Evolutionary conservation across 805 yeast genomes (phyloP).

Genomic region (Yamadazyma phyllophila): DNA sequence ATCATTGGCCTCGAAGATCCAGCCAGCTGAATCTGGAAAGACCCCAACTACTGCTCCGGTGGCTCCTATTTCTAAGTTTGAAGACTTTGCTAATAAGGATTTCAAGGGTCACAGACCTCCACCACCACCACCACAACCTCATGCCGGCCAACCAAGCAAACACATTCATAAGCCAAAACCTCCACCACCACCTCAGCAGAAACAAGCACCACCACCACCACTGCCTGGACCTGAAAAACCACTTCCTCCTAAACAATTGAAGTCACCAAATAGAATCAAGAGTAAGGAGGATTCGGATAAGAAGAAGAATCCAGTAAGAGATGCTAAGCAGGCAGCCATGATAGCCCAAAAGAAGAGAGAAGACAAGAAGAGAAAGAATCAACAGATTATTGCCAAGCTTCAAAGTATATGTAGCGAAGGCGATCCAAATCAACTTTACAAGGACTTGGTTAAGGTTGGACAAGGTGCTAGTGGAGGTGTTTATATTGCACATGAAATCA

Average conservation of each 20-base stretch:
- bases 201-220: slow-evolving; percentile 8
- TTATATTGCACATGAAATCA: slow-evolving; percentile 71
- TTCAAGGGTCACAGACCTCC: slow-evolving; percentile 38
- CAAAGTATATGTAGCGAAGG: slow-evolving; percentile 77
- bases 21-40: slow-evolving; percentile 13
- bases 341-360: slow-evolving; percentile 70
- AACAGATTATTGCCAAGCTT: slow-evolving; percentile 67
- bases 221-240: slow-evolving; percentile 10
- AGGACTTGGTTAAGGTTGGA: slow-evolving; percentile 78
- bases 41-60: slow-evolving; percentile 41
- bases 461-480: slow-evolving; percentile 99
- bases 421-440: slow-evolving; percentile 73
- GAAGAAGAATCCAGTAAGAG: slow-evolving; percentile 41
- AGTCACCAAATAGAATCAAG: slow-evolving; percentile 3
- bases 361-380: slow-evolving; percentile 69
- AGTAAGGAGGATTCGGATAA: slow-evolving; percentile 6
- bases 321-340: slow-evolving; percentile 53
- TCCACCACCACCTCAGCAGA: slow-evolving; percentile 9
- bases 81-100: slow-evolving; percentile 17
- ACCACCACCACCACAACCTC: slow-evolving; percentile 47
- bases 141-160: slow-evolving; percentile 2
- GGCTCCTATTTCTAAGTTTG: slow-evolving; percentile 28
- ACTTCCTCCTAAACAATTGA: slow-evolving; percentile 2
- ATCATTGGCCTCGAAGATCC: slow-evolving; percentile 31
- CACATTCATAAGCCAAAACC: slow-evolving; percentile 13